Conservation (phyloP, 2,329 filamentous ascomycete species). For the Colletotrichum eleusines region DNA sequence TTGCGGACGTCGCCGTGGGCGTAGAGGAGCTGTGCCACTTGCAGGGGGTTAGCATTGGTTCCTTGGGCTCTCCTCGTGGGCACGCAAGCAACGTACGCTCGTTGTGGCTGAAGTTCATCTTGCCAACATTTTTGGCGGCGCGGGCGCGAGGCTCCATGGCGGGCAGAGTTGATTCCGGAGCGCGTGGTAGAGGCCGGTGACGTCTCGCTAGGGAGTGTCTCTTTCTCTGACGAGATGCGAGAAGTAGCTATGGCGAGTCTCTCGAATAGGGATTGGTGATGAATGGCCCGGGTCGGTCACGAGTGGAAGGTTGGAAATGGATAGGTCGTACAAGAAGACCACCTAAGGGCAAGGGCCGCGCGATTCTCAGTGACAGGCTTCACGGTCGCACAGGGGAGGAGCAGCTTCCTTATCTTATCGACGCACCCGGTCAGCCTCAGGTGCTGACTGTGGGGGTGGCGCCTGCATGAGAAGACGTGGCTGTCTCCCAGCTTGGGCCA, state of each 20-base stretch:
- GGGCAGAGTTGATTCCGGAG: slow-evolving; percentile 16
- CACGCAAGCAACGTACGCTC: slow-evolving; percentile 68
- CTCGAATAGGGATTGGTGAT: not conserved
- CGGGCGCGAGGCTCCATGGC: slow-evolving; percentile 82
- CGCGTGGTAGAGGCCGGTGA: not conserved
- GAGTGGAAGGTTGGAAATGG: not conserved
- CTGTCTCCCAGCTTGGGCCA: slow-evolving; percentile 26
- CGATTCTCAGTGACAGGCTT: slow-evolving; percentile 25
- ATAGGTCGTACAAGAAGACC: not conserved
- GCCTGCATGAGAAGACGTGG: not conserved
- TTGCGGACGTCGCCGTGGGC: slow-evolving; percentile 83
- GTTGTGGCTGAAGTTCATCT: slow-evolving; percentile 81
- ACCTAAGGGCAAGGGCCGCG: not conserved
- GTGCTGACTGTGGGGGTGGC: slow-evolving; percentile 25
- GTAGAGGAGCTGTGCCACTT: slow-evolving; percentile 81
- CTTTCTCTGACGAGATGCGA: not conserved
- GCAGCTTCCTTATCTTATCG: slow-evolving; percentile 19
- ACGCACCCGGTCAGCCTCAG: not conserved
- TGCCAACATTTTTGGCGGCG: slow-evolving; percentile 83
- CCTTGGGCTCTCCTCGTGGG: not conserved
- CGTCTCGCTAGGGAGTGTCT: not conserved
- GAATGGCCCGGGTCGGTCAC: not conserved
- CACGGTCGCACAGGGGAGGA: slow-evolving; percentile 18
- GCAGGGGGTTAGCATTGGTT: slow-evolving; percentile 10
- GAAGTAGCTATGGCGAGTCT: no score